Base-by-base conservation (phyloP, 768 basidiomycete genomes). In the Neoboletus subvelutipes region DNA sequence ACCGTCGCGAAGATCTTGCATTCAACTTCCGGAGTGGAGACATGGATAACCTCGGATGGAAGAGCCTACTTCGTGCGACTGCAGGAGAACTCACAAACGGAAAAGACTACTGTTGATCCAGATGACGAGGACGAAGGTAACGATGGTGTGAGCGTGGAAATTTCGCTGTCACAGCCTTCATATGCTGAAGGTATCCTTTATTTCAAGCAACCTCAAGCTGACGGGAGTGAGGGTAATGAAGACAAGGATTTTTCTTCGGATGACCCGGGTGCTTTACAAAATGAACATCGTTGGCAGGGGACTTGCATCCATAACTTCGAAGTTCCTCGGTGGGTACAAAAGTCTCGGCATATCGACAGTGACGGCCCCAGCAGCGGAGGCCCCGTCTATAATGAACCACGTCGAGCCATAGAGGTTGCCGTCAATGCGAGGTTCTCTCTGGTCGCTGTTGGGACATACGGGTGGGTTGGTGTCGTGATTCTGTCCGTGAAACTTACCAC, bases 31-130 rank as follows among this genome's bases (percentile, higher is more conserved):
- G 83, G 83, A 24, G 81, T 84, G 13, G 92, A 93, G 71, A 84
- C 84, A 0, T 94, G 92, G 92, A 81, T 91, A 46, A 90, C 91
- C 2, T 90, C 89, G 7, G 92, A 94, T 59, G 92, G 92, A 39
- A 75, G 90, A 64, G 89, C 81, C 11, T 94, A 94, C 67, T 82
- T 92, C 59, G 90, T 90, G 8, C 83, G 83, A 55, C 74, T 92
- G 24, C 76, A 76, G 48, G 83, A 84, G 58, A 73, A 65, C 50
- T 46, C 56, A 13, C 53, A 31, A n/a, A 40, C 29, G 7, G 58
- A 61, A n/a, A 51, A 36, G 7, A 47, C 48, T 12, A 31, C 26
- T 28, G 43, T 48, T 45, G 45, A 54, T 46, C 37, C 24, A n/a
- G 53, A 52, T 3, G 46, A 51, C 7, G 84, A 83, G 13, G 86